phyloP scores from a whole-genome alignment of 495 filamentous ascomycete genomes.

The Neurospora discreta region DNA sequence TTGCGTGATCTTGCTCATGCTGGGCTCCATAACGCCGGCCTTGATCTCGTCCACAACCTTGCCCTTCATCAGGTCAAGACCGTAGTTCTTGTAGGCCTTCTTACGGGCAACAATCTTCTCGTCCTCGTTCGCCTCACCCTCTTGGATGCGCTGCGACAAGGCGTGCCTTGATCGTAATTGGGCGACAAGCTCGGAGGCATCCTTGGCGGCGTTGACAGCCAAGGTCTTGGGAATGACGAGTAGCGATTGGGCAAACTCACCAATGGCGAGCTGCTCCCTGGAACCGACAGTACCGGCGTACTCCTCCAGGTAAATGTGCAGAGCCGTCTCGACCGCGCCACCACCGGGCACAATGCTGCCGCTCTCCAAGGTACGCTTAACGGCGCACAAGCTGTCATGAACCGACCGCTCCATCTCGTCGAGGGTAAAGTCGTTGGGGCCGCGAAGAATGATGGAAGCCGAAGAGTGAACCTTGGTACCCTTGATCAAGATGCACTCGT shows the following conservation, averaged over 20 bases:
- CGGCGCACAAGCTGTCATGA: constrained; percentile 90
- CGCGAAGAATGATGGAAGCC: constrained; percentile 92
- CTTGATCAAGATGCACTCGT: constrained; percentile 96
- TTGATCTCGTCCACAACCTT: constrained; percentile 90
- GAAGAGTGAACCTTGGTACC: constrained; percentile 88
- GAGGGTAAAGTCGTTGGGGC: constrained; percentile 89
- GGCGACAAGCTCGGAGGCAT: constrained; percentile 86
- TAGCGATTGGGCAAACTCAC: constrained; percentile 90
- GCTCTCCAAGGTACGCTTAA: constrained; percentile 94
- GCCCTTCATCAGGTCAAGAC: constrained; percentile 79
- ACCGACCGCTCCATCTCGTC: constrained; percentile 99
- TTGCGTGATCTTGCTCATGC: constrained; percentile 97
- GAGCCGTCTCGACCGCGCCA: constrained; percentile 93
- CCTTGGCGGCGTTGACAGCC: constrained; percentile 93
- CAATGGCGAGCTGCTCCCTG: constrained; percentile 94
- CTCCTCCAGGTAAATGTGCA: constrained; percentile 98
- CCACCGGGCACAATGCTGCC: constrained; percentile 94
- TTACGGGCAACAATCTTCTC: constrained; percentile 80
- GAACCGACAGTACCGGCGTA: constrained; percentile 98
- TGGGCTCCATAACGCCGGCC: constrained; percentile 90
- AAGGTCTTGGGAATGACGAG: constrained; percentile 94
- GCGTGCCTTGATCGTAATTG: constrained; percentile 93
- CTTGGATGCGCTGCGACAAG: constrained; percentile 78
- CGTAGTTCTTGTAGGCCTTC: constrained; percentile 98
- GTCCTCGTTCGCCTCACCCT: constrained; percentile 71